phyloP scores from a whole-genome alignment of 805 yeast species.

The Blastobotrys terrestris region DNA sequence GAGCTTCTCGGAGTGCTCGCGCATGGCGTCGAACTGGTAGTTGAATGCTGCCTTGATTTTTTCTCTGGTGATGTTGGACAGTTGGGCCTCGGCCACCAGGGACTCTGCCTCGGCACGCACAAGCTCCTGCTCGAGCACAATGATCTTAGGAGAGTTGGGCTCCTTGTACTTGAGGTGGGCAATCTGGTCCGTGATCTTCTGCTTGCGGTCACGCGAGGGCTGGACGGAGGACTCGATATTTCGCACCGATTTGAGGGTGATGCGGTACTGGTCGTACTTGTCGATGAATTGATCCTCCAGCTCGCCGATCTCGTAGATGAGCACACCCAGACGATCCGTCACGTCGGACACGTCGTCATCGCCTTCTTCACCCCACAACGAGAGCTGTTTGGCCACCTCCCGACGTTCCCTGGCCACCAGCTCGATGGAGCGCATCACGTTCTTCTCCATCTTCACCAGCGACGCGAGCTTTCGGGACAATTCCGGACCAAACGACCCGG shows the following conservation, averaged over 20 bases:
- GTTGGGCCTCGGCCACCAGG: slow-evolving; percentile 97
- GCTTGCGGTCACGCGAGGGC: slow-evolving; percentile 97
- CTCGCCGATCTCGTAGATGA: slow-evolving; percentile 94
- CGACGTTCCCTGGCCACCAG: slow-evolving; percentile 89
- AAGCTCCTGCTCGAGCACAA: slow-evolving; percentile 94
- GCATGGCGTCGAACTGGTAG: slow-evolving; percentile 91
- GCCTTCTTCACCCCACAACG: slow-evolving; percentile 96
- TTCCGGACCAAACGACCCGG: slow-evolving; percentile 93
- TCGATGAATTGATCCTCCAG: slow-evolving; percentile 97
- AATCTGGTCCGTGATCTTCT: slow-evolving; percentile 94
- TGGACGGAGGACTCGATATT: slow-evolving; percentile 97
- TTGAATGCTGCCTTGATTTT: slow-evolving; percentile 95
- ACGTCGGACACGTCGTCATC: slow-evolving; percentile 97
- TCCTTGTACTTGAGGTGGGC: slow-evolving; percentile 98
- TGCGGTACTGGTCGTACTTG: slow-evolving; percentile 96
- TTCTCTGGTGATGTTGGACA: slow-evolving; percentile 96
- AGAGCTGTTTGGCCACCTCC: slow-evolving; percentile 94
- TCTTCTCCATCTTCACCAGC: slow-evolving; percentile 93
- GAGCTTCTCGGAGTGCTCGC: slow-evolving; percentile 92
- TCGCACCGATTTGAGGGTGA: slow-evolving; percentile 88
- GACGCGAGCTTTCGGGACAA: slow-evolving; percentile 86
- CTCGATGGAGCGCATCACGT: slow-evolving; percentile 90
- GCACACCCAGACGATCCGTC: slow-evolving; percentile 94
- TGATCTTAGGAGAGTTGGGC: slow-evolving; percentile 93
- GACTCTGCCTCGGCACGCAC: slow-evolving; percentile 99